A percentile compares a stretch with the other conserved stretches of the same genome.
These are phyloP conservation scores for Caloboletus firmus DNA, from an alignment of 1,284 basidiomycete species.

Conservation along the genomic window DNA sequence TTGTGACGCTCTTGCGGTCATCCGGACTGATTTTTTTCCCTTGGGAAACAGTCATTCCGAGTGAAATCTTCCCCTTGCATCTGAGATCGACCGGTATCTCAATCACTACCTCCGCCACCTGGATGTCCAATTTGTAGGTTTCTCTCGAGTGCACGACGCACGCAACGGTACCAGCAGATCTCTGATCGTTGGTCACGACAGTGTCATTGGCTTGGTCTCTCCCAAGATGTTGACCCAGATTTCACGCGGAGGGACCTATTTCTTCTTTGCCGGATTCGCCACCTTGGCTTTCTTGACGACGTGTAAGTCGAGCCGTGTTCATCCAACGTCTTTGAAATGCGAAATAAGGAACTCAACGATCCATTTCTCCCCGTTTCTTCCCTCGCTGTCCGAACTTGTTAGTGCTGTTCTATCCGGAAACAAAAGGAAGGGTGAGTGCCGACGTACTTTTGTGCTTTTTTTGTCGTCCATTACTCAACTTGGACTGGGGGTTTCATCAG, in stretches of 20 bases:
- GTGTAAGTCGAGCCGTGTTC: constrained; percentile 18
- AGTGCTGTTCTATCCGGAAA: constrained; percentile 36
- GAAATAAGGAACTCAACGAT: not conserved
- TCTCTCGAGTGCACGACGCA: not conserved
- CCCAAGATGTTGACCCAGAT: constrained; percentile 31
- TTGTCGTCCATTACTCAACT: constrained; percentile 7
- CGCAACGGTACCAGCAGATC: not conserved
- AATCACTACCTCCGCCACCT: constrained; percentile 34
- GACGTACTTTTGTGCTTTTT: too few relatives aligned
- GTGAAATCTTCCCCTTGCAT: constrained; percentile 36
- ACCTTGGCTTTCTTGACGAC: constrained; percentile 34
- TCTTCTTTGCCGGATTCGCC: constrained; percentile 32
- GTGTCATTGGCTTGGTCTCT: constrained; percentile 33
- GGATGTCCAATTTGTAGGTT: constrained; percentile 32
- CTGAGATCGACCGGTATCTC: constrained; percentile 36
- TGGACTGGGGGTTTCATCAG: constrained; percentile 13
- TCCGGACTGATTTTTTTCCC: not conserved
- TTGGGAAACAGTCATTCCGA: constrained; percentile 28
- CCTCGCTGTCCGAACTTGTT: not conserved
- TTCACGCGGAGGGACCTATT: constrained; percentile 31
- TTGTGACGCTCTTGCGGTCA: not conserved
- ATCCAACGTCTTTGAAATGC: not conserved
- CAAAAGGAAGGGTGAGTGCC: constrained; percentile 33
- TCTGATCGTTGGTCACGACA: constrained; percentile 5
- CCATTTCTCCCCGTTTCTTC: not conserved